A percentile compares a stretch with the other conserved stretches of the same genome.
Conservation (phyloP, 139 green algal species). For the Pedinophyceae sp. region DNA sequence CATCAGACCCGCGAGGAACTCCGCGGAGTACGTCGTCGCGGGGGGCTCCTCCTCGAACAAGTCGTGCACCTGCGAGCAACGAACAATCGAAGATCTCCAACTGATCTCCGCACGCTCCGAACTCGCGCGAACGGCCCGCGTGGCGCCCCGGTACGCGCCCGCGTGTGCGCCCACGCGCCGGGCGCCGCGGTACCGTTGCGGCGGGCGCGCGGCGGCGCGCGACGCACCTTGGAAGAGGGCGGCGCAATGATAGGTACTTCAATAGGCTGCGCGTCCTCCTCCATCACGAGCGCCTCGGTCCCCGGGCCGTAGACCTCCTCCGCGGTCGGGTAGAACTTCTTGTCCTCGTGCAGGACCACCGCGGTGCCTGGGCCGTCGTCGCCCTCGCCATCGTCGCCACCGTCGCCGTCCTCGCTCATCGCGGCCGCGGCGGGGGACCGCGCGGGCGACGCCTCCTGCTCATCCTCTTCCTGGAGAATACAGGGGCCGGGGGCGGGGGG, state of each 20-base stretch:
- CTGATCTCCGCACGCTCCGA: too few species aligned
- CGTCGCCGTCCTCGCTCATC: conserved; percentile 12
- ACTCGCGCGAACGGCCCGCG: too few species aligned
- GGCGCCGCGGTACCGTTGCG: too few species aligned
- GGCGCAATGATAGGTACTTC: conserved; percentile 94
- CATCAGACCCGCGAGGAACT: conserved; percentile 70
- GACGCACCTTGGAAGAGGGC: conserved; percentile 50
- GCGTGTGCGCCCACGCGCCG: too few species aligned
- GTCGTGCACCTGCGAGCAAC: too few species aligned
- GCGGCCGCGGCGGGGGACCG: too few species aligned
- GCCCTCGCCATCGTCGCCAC: conserved; percentile 18
- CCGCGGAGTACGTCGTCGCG: conserved; percentile 34
- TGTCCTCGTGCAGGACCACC: conserved; percentile 93
- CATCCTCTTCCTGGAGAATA: conserved; percentile 19
- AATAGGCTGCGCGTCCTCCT: conserved; percentile 94
- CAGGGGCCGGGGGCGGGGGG: too few species aligned
- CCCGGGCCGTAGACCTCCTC: conserved; percentile 82
- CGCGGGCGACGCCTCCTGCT: conserved; percentile 3
- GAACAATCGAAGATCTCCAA: too few species aligned
- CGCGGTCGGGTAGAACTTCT: conserved; percentile 96
- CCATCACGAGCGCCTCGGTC: conserved; percentile 80
- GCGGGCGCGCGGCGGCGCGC: too few species aligned
- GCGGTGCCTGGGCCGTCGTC: conserved; percentile 33
- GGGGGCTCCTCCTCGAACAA: conserved; percentile 38
- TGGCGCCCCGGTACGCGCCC: too few species aligned